Conservation (phyloP, 2,329 filamentous ascomycete species). For the Xylariaceae sp. region DNA sequence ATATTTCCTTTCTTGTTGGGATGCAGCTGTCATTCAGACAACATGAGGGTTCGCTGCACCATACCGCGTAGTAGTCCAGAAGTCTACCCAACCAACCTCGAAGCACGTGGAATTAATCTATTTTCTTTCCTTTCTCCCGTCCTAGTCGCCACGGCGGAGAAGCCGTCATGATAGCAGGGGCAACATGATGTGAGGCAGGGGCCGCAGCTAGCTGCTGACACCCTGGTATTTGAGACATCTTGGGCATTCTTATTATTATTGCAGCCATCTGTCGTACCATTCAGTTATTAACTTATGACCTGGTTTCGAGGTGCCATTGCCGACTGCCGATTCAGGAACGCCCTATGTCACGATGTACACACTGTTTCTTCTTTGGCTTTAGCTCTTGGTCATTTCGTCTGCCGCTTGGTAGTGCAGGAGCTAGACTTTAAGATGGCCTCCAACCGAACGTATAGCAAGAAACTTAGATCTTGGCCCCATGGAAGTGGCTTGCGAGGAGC, state of each 20-base stretch:
- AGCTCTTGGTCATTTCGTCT: constrained; percentile 7
- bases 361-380: not conserved
- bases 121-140: constrained; percentile 27
- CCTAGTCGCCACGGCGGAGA: constrained; percentile 29
- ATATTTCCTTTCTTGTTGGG: constrained; percentile 13
- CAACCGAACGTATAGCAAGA: constrained; percentile 7
- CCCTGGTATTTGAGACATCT: constrained; percentile 11
- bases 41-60: constrained; percentile 16
- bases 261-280: constrained; percentile 8
- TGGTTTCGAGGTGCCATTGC: constrained; percentile 17
- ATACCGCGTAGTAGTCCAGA: constrained; percentile 3
- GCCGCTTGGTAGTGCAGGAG: constrained; percentile 2
- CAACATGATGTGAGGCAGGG: constrained; percentile 15
- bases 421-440: constrained; percentile 5
- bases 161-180: constrained; percentile 18
- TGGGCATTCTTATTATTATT: constrained; percentile 14
- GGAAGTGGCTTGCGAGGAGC: constrained; percentile 14
- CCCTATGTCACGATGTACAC: constrained; percentile 2
- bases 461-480: constrained; percentile 10
- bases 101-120: constrained; percentile 32
- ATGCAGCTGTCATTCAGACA: constrained; percentile 22
- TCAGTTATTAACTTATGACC: constrained; percentile 9
- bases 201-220: constrained; percentile 6
- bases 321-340: constrained; percentile 12
- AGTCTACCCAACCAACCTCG: constrained; percentile 17